These are phyloP conservation scores for Cladorrhinum samala DNA, from an alignment of 495 filamentous ascomycete species.

Conservation along the genomic window DNA sequence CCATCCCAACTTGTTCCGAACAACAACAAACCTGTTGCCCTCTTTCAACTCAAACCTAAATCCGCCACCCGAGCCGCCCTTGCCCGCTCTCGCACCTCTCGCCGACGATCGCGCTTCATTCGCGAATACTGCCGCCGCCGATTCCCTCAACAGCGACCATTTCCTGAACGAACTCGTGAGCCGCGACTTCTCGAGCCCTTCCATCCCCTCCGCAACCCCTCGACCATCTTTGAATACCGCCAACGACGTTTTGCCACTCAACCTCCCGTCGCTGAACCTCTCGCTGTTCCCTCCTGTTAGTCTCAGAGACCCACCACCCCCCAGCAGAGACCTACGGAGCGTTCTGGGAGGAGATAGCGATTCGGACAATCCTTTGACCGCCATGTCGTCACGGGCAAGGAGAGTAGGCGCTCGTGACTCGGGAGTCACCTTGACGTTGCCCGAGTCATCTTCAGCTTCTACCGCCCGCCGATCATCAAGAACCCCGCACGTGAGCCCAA, in stretches of 20 bases:
- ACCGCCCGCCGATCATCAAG: too few relatives aligned
- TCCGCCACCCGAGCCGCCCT: neutral
- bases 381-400: neutral
- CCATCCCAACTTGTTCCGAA: neutral
- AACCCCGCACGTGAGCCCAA: neutral
- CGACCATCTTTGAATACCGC: neutral
- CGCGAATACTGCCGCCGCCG: neutral
- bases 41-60: neutral
- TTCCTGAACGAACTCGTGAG: constrained; percentile 22
- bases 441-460: neutral
- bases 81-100: neutral
- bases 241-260: neutral
- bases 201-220: constrained; percentile 15
- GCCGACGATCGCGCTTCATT: neutral
- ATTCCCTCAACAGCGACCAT: constrained; percentile 27
- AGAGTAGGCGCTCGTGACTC: too few relatives aligned
- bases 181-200: constrained; percentile 35
- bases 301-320: neutral
- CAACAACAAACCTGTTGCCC: neutral
- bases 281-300: neutral
- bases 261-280: neutral
- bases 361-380: neutral
- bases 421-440: neutral
- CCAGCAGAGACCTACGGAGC: neutral
- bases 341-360: neutral